Evolutionary conservation across 2,329 filamentous ascomycete species (phyloP), one percentile per base, ranked within the genome.

Genomic region (Westerdykella aurantiaca): DNA sequence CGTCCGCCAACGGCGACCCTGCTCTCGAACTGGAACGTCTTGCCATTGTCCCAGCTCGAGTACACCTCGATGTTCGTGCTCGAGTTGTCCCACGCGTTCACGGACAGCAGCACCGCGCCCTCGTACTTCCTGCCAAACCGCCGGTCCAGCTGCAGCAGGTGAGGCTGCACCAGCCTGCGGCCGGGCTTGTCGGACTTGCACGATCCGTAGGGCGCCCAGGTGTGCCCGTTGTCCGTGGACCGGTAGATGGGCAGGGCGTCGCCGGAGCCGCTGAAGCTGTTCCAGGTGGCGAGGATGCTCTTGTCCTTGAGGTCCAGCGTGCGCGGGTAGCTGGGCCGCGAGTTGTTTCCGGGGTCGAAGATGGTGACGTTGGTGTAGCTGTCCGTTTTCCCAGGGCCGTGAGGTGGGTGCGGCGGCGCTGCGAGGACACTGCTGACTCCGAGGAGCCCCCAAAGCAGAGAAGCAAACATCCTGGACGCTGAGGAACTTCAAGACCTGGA

Each of bases 31-130:
- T 77, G 67, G 83, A 83, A 88, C 1, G 76, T 81, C 31, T 43
- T 41, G 6, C 82, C 84, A 37, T 69, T 67, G 57, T 88, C 81
- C 7, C 61, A 69, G 37, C 77, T 81, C 6, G 80, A 83, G 56
- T 87, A 88, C 6, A 88, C 67, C 48, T 86, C 83, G 38, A 88
- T 83, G 49, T 83, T 73, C 1, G 83, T 86, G 46, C 72, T 68
- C 33, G 76, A 80, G 22, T 85, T 70, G 60, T 86, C 52, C 37
- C 81, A 81, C 22, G 77, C 78, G 48, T 76, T 82, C 1, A 80
- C 82, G 0, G 81, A 73, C 7, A 77, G 63, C 9, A 88, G 70
- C 16, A 88, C 67, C 0, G 83, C 86, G 2, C 83, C 85, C 4
- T 74, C 75, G 1, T 73, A 66, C 56, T 75, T 86, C 2, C 72